phyloP scores from a whole-genome alignment of 169 alveolate genomes.

The Babesia caballi region DNA sequence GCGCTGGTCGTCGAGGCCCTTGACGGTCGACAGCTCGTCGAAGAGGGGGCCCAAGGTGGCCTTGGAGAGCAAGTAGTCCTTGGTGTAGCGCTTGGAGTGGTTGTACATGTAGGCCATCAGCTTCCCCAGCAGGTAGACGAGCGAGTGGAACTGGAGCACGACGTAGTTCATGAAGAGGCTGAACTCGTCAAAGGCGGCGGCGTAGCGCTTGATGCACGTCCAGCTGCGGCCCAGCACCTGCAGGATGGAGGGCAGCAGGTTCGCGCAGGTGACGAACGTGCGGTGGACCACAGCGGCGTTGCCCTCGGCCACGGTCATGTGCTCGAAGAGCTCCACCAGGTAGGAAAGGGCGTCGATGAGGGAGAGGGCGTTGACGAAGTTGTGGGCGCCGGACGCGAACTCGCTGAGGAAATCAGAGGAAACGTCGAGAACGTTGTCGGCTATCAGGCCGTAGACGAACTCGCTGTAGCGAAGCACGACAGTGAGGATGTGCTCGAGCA shows the following conservation, averaged over 20 bases:
- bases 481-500: slow-evolving; percentile 23
- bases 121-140: slow-evolving; percentile 33
- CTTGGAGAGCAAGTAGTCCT: background rate
- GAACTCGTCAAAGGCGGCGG: slow-evolving; percentile 1
- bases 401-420: slow-evolving; percentile 30
- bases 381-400: slow-evolving; percentile 14
- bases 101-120: slow-evolving; percentile 4
- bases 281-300: slow-evolving; percentile 17
- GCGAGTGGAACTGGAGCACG: slow-evolving; percentile 32
- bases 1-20: background rate
- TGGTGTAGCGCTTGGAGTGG: slow-evolving; percentile 4
- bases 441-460: background rate
- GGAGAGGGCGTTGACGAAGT: slow-evolving; percentile 47
- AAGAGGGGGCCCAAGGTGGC: background rate
- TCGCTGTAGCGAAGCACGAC: slow-evolving; percentile 27
- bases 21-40: background rate
- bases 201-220: slow-evolving; percentile 21
- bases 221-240: slow-evolving; percentile 11
- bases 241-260: slow-evolving; percentile 36
- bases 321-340: slow-evolving; percentile 43
- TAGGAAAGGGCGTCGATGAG: slow-evolving; percentile 32
- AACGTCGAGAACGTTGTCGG: background rate
- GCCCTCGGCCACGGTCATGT: background rate
- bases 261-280: slow-evolving; percentile 9
- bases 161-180: slow-evolving; percentile 38